Percentiles rank a stretch among this genome's conserved stretches.
Evolutionary conservation across 129 eudicot genomes (phyloP).

Genomic region (Ambrosia artemisiifolia): DNA sequence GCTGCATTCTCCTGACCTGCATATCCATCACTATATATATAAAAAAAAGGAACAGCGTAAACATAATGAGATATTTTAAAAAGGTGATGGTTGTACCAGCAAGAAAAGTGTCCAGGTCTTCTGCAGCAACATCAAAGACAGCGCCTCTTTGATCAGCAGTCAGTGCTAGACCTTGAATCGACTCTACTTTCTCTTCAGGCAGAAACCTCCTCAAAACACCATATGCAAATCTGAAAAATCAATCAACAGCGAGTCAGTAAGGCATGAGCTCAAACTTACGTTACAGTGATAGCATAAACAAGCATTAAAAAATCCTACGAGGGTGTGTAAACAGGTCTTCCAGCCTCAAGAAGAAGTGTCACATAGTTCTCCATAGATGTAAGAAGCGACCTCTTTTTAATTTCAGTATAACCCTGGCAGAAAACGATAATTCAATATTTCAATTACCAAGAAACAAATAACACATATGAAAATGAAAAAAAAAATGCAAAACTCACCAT

Average conservation of each 20-base stretch:
- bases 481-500: constrained; percentile 42
- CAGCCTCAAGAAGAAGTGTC: constrained; percentile 71
- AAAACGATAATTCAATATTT: not conserved
- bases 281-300: not conserved
- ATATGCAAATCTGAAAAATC: constrained; percentile 55
- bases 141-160: constrained; percentile 85
- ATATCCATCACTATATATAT: not conserved
- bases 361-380: constrained; percentile 79
- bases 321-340: constrained; percentile 67
- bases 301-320: constrained; percentile 46
- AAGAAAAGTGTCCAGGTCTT: constrained; percentile 65
- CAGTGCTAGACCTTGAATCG: constrained; percentile 69
- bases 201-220: constrained; percentile 74
- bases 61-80: not conserved
- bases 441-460: not conserved
- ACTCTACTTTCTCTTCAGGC: constrained; percentile 79
- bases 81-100: constrained; percentile 36
- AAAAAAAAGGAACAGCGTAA: not conserved
- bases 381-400: constrained; percentile 77
- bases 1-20: constrained; percentile 75
- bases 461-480: not conserved
- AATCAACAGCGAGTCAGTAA: not conserved
- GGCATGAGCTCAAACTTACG: not conserved
- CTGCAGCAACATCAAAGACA: constrained; percentile 67
- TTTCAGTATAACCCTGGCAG: constrained; percentile 78